Evolutionary conservation across 495 filamentous ascomycete genomes (phyloP).

Genomic region (Annulohypoxylon nitens): DNA sequence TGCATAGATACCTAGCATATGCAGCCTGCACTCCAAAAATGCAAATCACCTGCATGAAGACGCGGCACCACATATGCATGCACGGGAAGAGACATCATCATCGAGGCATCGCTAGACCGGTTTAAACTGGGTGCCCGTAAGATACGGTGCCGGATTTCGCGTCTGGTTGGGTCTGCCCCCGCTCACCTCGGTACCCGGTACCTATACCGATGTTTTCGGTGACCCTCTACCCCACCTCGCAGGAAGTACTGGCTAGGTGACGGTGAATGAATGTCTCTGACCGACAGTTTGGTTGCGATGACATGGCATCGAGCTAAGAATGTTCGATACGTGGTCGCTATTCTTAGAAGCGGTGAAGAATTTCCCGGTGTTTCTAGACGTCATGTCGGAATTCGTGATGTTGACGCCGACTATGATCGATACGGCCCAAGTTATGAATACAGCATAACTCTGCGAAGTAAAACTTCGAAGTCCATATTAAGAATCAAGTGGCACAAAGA

Average conservation of each 20-base stretch:
- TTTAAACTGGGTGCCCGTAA: no score
- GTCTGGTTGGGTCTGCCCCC: background rate
- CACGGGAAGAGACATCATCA: conserved; percentile 4
- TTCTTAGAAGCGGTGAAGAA: no score
- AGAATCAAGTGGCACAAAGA: background rate
- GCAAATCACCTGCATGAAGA: background rate
- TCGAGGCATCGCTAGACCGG: no score
- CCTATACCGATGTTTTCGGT: background rate
- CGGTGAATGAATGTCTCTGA: background rate
- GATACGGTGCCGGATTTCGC: background rate
- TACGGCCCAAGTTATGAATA: no score
- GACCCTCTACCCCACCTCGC: background rate
- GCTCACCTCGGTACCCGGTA: background rate
- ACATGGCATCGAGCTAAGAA: background rate
- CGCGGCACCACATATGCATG: background rate
- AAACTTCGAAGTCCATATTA: background rate
- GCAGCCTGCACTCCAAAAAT: background rate
- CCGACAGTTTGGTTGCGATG: background rate
- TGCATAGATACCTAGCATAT: conserved; percentile 10
- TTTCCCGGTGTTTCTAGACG: no score
- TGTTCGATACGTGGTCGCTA: no score
- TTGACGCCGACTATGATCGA: no score
- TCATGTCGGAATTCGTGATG: no score
- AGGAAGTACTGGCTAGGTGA: background rate
- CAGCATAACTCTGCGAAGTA: no score